Evolutionary conservation across 345 rosid species (phyloP), one percentile per base, ranked within the genome.

Genomic region (Syzygium aromaticum): DNA sequence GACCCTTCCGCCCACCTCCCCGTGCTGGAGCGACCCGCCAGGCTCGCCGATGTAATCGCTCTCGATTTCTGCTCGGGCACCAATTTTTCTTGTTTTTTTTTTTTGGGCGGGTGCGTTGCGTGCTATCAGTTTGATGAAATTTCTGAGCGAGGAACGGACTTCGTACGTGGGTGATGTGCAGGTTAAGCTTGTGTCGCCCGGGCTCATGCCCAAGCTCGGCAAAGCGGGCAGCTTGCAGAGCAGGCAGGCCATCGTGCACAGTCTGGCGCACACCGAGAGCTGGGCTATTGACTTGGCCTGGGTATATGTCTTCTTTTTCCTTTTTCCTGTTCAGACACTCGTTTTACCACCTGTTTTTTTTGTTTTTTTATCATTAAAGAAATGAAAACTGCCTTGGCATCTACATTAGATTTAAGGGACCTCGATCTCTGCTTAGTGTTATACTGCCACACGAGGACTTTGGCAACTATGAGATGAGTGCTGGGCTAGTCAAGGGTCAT

Each of bases 271-370:
- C 89, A 96, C 90, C 40, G 98, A 97, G 93, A 97, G 97, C 88
- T 96, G 99, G 98, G 99, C 98, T 7, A 89, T 96, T 90, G 99
- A 95, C 87, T 93, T 96, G 89, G 94, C 99, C 57, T 97, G 97
- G 99, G 98, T 96, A 93, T 8, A 43, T 51, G 51, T 82, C 86
- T 30, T 38, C 54, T 87, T 30, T 51, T 27, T 27, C 13, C 3
- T 2, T 30, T 84, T 33, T 17, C 25, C 25, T 17, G 9, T 19
- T 33, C 7, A 43, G 46, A 33, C 46, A 33, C 11, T 16, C 78
- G 46, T 67, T 67, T 30, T 67, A 67, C 12, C 46, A 28, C 77
- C 17, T 30, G 22, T 30, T 64, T 21, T 8, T 64, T 30, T 8
- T 30, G n/a, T 21, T 16, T 28, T 11, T 8, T 64, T 30, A 30